A percentile compares a stretch with the other conserved stretches of the same genome.
Evolutionary conservation across 2,329 filamentous ascomycete genomes (phyloP).

Genomic region (Pseudocercospora vitis): DNA sequence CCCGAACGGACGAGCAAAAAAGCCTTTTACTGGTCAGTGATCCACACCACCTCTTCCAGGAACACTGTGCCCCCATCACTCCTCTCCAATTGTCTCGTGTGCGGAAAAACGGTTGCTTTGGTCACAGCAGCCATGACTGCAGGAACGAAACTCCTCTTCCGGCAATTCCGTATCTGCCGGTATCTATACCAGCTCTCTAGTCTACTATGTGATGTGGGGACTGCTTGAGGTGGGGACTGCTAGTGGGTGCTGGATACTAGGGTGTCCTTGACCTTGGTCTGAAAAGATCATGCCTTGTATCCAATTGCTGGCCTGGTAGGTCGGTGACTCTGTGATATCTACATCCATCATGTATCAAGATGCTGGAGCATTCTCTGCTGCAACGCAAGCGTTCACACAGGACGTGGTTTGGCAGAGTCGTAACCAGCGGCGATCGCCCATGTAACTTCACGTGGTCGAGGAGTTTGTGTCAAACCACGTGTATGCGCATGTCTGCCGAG

Average conservation of each 20-base stretch:
- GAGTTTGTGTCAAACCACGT: too few species aligned
- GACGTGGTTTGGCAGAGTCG: too few species aligned
- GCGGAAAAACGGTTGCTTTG: background rate
- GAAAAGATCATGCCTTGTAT: background rate
- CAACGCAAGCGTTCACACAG: too few species aligned
- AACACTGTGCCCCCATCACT: background rate
- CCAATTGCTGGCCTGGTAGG: background rate
- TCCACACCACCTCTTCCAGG: background rate
- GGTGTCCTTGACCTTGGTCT: too few species aligned
- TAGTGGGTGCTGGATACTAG: background rate
- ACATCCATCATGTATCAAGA: too few species aligned
- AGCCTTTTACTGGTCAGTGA: background rate
- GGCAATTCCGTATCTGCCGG: background rate
- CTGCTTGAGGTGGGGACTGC: background rate
- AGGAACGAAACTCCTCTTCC: background rate
- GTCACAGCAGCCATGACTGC: background rate
- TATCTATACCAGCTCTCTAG: background rate
- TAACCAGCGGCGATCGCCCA: too few species aligned
- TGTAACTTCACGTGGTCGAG: too few species aligned
- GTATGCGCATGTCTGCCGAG: too few species aligned
- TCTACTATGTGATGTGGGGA: background rate
- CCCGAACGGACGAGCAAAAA: background rate
- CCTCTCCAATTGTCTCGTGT: background rate
- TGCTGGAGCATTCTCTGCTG: too few species aligned
- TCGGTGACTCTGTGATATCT: too few species aligned